phyloP scores from a whole-genome alignment of 805 yeast genomes.

The Candida suzukii region DNA sequence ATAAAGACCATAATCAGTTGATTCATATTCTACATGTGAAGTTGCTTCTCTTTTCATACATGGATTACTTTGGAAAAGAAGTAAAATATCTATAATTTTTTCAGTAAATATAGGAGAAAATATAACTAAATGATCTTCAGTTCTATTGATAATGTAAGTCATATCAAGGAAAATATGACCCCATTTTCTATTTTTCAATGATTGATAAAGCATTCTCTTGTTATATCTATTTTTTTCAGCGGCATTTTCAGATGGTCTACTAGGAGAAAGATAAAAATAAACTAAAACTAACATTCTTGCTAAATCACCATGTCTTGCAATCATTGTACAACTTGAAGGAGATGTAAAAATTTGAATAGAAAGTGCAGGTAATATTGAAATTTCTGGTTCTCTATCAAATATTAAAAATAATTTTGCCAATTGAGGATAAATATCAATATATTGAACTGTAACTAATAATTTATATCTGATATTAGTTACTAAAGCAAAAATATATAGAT shows the following conservation, averaged over 20 bases:
- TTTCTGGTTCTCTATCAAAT: conserved; percentile 84
- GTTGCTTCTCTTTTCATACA: conserved; percentile 66
- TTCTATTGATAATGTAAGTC: conserved; percentile 69
- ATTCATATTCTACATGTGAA: conserved; percentile 87
- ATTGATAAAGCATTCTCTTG: conserved; percentile 13
- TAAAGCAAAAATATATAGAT: conserved; percentile 55
- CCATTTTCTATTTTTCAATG: conserved; percentile 63
- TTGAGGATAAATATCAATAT: conserved; percentile 76
- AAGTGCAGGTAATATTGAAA: conserved; percentile 63
- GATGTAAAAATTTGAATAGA: conserved; percentile 87
- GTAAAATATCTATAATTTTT: conserved; percentile 57
- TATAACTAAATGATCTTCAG: conserved; percentile 44
- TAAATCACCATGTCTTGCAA: conserved; percentile 58
- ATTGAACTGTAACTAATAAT: conserved; percentile 61
- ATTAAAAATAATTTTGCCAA: conserved; percentile 62
- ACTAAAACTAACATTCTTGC: conserved; percentile 55
- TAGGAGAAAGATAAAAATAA: conserved; percentile 53
- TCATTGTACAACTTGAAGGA: conserved; percentile 67
- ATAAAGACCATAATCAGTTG: conserved; percentile 69
- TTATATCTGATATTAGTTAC: conserved; percentile 54
- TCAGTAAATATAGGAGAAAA: conserved; percentile 40
- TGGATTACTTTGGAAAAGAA: conserved; percentile 73
- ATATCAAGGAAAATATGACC: conserved; percentile 75
- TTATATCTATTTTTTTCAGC: neutral
- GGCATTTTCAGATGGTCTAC: conserved; percentile 16